Percentiles rank a stretch among this genome's conserved stretches.
These are phyloP conservation scores for Cicer judaicum DNA, from an alignment of 306 rosid species.

Conservation along the genomic window DNA sequence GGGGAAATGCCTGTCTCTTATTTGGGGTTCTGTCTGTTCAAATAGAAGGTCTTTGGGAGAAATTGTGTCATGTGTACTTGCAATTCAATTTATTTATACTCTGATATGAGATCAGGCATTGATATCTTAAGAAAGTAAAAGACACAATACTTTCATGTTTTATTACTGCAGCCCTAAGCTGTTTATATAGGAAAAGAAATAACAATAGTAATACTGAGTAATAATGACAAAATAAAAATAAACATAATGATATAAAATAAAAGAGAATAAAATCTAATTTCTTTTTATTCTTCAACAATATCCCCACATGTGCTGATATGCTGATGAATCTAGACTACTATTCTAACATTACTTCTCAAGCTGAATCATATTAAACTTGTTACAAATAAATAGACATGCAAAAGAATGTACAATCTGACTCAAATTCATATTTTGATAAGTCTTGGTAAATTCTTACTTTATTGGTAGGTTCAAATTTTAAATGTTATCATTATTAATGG, in stretches of 20 bases:
- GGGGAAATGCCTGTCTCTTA: not conserved
- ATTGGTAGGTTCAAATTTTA: not conserved
- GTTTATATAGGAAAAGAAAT: no score
- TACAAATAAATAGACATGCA: not conserved
- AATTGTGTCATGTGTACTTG: not conserved
- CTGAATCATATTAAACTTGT: conserved; percentile 2
- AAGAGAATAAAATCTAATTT: no score
- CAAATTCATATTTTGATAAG: conserved; percentile 9
- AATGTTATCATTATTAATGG: not conserved
- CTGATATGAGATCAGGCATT: not conserved
- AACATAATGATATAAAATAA: no score
- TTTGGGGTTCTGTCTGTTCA: not conserved
- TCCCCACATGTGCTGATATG: not conserved
- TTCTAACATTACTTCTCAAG: conserved; percentile 3
- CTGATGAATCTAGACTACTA: not conserved
- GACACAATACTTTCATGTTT: no score
- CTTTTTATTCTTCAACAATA: no score
- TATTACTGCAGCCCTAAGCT: no score
- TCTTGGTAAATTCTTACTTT: not conserved
- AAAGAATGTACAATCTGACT: not conserved
- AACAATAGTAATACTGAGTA: no score
- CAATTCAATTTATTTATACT: conserved; percentile 6
- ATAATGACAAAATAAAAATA: no score
- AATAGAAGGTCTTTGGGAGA: not conserved
- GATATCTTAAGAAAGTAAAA: no score